Evolutionary conservation across 2,329 filamentous ascomycete genomes (phyloP), one percentile per base, ranked within the genome.

Genomic region (Pseudogymnoascus sp.): DNA sequence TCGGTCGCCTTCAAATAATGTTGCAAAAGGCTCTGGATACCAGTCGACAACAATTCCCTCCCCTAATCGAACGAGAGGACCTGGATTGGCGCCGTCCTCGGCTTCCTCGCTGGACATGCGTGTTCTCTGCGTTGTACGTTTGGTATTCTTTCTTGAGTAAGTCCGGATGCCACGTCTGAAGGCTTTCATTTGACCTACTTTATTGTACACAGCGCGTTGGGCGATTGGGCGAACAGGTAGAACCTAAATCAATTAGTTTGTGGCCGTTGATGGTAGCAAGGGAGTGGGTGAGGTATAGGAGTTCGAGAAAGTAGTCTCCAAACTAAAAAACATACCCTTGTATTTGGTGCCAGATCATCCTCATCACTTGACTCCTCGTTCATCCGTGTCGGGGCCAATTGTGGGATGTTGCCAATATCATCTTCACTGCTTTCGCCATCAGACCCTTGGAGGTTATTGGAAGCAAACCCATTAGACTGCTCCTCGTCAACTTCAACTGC

Each of bases 21-120:
- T 78, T 15, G 93, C 85, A 72, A 84, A 89, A 5, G 86, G 86
- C 6, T 87, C 80, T 6, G 85, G 78, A 44, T 80, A 84, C 92
- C 93, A 99, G 68, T 97, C 92, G 9, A 97, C 83, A 5, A 97
- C 80, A 58, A 99, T 85, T 25, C 85, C 90, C 74, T 99, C 94
- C 59, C 90, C 88, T 27, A 93, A 82, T 36, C 89, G 85, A 66
- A 97, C 82, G 41, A 96, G 77, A 0, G 88, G 85, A 3, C 84
- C 84, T 13, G 82, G 80, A 66, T 81, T 78, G 35, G 70, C 63
- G 51, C 70, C 67, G 61, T 63, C 64, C 7, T 69, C 63, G 51
- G 48, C 62, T 31, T 62, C 64, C 60, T 66, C 62, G n/a, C 38
- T 44, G n/a, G 60, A 58, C 41, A 39, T 25, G 15, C 35, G 29